Evolutionary conservation across 2,329 filamentous ascomycete species (phyloP).

Genomic region (Claviceps sp.): DNA sequence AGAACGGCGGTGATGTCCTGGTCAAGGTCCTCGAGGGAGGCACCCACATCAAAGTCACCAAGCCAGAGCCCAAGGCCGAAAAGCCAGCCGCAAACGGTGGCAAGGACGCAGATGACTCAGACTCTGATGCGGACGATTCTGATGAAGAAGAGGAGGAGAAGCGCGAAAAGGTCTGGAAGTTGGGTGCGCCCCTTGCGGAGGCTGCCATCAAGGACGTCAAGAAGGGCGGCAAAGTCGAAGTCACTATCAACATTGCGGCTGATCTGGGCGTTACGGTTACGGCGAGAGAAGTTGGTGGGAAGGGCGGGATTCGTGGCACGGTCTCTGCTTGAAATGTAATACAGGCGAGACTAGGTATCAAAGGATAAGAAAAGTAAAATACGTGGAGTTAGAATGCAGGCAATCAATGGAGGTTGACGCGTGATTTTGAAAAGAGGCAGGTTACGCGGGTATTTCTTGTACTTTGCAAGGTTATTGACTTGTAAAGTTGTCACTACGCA

Average conservation of each 20-base stretch:
- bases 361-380: background rate
- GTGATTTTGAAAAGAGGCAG: too few species aligned
- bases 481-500: too few species aligned
- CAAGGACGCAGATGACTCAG: slow-evolving; percentile 45
- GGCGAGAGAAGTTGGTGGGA: slow-evolving; percentile 72
- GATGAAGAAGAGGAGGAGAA: slow-evolving; percentile 74
- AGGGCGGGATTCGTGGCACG: slow-evolving; percentile 65
- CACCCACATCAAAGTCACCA: slow-evolving; percentile 85
- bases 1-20: slow-evolving; percentile 75
- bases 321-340: slow-evolving; percentile 16
- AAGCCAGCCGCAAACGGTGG: slow-evolving; percentile 50
- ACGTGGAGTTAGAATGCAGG: background rate
- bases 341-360: background rate
- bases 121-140: slow-evolving; percentile 44
- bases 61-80: slow-evolving; percentile 68
- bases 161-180: slow-evolving; percentile 86
- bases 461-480: too few species aligned
- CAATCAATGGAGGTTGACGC: too few species aligned
- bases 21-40: slow-evolving; percentile 79
- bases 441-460: too few species aligned
- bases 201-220: slow-evolving; percentile 71
- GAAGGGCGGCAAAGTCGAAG: slow-evolving; percentile 83
- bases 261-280: slow-evolving; percentile 73
- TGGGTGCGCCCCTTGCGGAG: slow-evolving; percentile 71
- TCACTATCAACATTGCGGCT: slow-evolving; percentile 75